These are phyloP conservation scores for Adansonia madagascariensis DNA, from an alignment of 441 rosid genomes.

Conservation along the genomic window DNA sequence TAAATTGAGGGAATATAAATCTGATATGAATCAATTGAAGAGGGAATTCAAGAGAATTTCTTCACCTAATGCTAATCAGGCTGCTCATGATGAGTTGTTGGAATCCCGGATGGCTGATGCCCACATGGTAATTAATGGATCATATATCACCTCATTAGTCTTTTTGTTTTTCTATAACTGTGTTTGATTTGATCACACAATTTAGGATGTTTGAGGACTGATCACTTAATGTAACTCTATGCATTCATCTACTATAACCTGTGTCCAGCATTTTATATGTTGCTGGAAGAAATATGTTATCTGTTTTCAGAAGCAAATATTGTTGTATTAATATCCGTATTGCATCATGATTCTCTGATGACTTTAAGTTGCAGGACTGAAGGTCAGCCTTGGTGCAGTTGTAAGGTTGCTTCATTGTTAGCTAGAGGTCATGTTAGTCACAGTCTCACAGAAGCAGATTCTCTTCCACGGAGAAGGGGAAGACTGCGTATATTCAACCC, in stretches of 20 bases:
- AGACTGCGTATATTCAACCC: background rate
- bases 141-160: background rate
- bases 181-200: background rate
- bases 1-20: constrained; percentile 10
- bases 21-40: constrained; percentile 4
- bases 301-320: background rate
- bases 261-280: background rate
- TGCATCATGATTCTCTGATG: background rate
- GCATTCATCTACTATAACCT: background rate
- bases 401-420: background rate
- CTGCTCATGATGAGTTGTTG: constrained; percentile 57
- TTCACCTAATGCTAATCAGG: constrained; percentile 50
- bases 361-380: background rate
- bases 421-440: background rate
- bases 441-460: background rate
- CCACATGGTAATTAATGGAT: constrained; percentile 37
- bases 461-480: background rate
- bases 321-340: background rate
- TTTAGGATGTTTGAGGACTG: background rate
- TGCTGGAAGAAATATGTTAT: background rate
- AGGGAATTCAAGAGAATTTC: constrained; percentile 31
- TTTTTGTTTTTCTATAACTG: background rate
- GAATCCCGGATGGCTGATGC: constrained; percentile 56
- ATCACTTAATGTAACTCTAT: background rate
- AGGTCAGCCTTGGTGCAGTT: background rate